Percentiles rank a stretch among this genome's conserved stretches.
Conservation (phyloP, 139 green algal species). For the Micromonas commoda region DNA sequence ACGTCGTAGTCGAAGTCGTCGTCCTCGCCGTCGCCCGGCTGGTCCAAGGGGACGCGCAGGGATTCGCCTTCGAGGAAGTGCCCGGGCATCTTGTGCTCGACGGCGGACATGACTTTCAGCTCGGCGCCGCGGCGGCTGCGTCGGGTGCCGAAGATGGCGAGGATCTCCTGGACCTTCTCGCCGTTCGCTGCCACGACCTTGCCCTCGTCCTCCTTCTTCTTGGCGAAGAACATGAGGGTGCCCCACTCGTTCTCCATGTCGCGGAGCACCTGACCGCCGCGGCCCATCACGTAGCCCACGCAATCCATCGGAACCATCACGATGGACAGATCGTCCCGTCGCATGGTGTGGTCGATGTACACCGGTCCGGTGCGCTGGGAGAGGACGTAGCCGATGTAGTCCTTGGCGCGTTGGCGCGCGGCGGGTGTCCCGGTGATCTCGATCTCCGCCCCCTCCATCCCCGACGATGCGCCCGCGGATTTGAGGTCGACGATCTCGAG, state of each 20-base stretch:
- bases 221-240: constrained; percentile 6
- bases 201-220: constrained; percentile 6
- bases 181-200: too few species aligned
- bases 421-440: background rate
- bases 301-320: background rate
- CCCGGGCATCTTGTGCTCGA: constrained; percentile 21
- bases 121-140: constrained; percentile 1
- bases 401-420: background rate
- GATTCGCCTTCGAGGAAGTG: background rate
- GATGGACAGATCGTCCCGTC: background rate
- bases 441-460: background rate
- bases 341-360: background rate
- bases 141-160: constrained; percentile 20
- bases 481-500: constrained; percentile 13
- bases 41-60: background rate
- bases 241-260: background rate
- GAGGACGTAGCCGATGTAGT: constrained; percentile 2
- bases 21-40: constrained; percentile 10
- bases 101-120: constrained; percentile 24
- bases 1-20: constrained; percentile 16
- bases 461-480: too few species aligned
- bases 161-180: background rate
- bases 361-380: background rate
- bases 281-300: background rate
- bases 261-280: background rate